These are phyloP conservation scores for Phytomonas sp. DNA, from an alignment of 208 protist genomes.

Conservation along the genomic window DNA sequence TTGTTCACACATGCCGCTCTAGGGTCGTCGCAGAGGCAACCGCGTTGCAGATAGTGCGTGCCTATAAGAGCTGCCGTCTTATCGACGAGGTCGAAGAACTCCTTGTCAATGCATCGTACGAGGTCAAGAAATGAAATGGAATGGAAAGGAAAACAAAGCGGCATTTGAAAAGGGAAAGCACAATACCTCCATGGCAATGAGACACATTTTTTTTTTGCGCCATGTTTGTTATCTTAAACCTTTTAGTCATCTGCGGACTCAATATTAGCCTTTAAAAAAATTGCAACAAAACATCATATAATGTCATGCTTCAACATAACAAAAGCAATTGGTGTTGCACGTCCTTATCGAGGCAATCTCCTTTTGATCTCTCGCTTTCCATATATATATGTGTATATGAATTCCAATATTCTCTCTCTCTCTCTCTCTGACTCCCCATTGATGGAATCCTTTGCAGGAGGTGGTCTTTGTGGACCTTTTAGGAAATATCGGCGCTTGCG, in stretches of 20 bases:
- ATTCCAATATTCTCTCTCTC: not conserved
- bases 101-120: constrained; percentile 27
- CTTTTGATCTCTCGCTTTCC: constrained; percentile 7
- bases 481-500: not conserved
- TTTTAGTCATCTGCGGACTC: not conserved
- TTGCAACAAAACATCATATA: not conserved
- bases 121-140: not conserved
- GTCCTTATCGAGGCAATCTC: not conserved
- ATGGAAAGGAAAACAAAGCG: not conserved
- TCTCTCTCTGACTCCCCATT: not conserved
- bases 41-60: constrained; percentile 21
- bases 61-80: constrained; percentile 20
- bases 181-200: not conserved
- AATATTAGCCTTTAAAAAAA: not conserved
- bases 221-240: not conserved
- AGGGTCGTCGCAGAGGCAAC: constrained; percentile 22
- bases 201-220: too few relatives aligned
- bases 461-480: not conserved
- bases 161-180: not conserved
- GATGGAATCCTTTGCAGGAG: not conserved
- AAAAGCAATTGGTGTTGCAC: not conserved
- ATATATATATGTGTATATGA: not conserved
- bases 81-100: constrained; percentile 68
- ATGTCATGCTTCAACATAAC: not conserved
- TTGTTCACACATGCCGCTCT: constrained; percentile 26